phyloP scores from a whole-genome alignment of 768 basidiomycete genomes.

The Boletellus ananas region DNA sequence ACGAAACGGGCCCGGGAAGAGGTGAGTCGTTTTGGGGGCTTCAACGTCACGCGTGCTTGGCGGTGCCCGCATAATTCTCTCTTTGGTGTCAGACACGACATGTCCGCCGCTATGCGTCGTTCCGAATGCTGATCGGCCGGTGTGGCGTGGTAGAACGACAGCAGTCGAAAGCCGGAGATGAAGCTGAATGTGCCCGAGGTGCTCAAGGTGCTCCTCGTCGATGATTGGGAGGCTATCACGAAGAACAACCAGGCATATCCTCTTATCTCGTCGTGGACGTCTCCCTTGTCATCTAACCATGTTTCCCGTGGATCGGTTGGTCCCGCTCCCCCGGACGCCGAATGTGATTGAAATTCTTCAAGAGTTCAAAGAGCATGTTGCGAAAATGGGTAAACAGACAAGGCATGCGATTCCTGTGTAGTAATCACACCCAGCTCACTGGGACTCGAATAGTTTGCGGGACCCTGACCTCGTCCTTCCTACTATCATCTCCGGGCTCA shows the following conservation, averaged over 20 bases:
- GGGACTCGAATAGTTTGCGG: conserved; percentile 45
- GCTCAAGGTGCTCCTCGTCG: conserved; percentile 86
- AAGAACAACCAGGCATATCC: conserved; percentile 80
- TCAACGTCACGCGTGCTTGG: no score
- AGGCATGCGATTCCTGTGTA: conserved; percentile 35
- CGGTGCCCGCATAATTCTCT: no score
- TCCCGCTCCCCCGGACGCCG: conserved; percentile 76
- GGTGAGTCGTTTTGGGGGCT: conserved; percentile 37
- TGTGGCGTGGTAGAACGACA: conserved; percentile 57
- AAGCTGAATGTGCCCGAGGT: conserved; percentile 85
- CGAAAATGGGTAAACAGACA: conserved; percentile 42
- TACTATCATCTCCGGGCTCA: conserved; percentile 81
- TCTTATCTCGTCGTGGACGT: neutral
- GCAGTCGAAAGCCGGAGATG: conserved; percentile 78
- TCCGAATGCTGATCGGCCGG: neutral
- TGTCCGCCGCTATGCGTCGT: neutral
- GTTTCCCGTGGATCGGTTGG: conserved; percentile 52
- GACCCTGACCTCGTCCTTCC: conserved; percentile 68
- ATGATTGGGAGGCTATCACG: conserved; percentile 97
- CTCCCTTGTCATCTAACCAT: neutral
- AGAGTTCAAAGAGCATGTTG: conserved; percentile 69
- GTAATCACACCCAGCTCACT: neutral
- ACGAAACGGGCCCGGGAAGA: conserved; percentile 75
- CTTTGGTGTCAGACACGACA: neutral
- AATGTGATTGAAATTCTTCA: conserved; percentile 73